Evolutionary conservation across 2,329 filamentous ascomycete species (phyloP), one percentile per base, ranked within the genome.

Genomic region (Sordariomycetes sp.): DNA sequence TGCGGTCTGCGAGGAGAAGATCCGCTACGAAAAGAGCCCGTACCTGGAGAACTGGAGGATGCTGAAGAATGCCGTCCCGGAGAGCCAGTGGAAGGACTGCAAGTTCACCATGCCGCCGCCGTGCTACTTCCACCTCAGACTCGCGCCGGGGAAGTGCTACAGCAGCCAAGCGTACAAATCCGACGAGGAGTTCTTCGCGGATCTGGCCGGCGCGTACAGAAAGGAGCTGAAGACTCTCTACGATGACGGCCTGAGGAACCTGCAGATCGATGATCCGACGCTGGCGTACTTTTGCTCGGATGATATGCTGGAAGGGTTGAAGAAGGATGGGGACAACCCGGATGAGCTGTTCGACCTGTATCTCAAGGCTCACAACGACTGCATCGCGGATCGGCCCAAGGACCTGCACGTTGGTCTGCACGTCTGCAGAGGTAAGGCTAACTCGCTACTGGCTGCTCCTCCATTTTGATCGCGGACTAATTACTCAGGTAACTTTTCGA

Each of bases 381-480:
- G 74, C 51, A 68, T 84, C 45, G 59, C 64, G 19, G 64, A 66
- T 41, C 66, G 75, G 1, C 79, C 80, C 0, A 57, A 62, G 6
- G 80, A 82, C 43, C 70, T 86, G 55, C 79, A 85, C 46, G 61
- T 85, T 3, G 82, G 82, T 12, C 70, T 86, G 9, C 82, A 86
- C 53, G 62, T 86, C 39, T 61, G 58, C 49, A 45, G 58, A 47
- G 57, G 50, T 55, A 21, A 35, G 45, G 36, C 12, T 20, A 17
- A 19, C 27, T 11, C n/a, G 28, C 7, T 20, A 30, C 21, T 14
- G n/a, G n/a, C n/a, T n/a, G n/a, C n/a, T n/a, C n/a, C n/a, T n/a
- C n/a, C n/a, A n/a, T n/a, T n/a, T n/a, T n/a, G n/a, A n/a, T n/a
- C n/a, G n/a, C n/a, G n/a, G n/a, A n/a, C n/a, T n/a, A n/a, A n/a